Conservation (phyloP, 2,329 filamentous ascomycete genomes). For the Knoxdaviesia capensis region DNA sequence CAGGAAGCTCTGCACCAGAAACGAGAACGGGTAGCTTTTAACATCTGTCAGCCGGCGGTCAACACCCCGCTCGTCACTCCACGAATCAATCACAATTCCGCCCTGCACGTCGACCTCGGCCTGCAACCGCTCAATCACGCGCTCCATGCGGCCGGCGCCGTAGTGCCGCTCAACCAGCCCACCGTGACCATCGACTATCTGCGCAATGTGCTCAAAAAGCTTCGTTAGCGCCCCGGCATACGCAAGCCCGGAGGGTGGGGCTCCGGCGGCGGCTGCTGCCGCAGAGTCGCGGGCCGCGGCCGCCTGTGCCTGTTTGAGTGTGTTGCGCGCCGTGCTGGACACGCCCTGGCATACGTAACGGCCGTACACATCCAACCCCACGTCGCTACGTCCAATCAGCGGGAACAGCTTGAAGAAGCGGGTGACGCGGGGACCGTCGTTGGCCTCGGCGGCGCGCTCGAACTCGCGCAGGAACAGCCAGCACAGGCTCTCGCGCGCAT, state of each 20-base stretch:
- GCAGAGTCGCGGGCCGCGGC: constrained; percentile 9
- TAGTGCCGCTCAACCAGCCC: constrained; percentile 87
- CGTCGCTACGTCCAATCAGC: constrained; percentile 71
- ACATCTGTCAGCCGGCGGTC: constrained; percentile 81
- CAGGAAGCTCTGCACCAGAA: constrained; percentile 85
- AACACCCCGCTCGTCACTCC: constrained; percentile 73
- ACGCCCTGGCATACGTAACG: constrained; percentile 93
- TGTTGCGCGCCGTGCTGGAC: constrained; percentile 60
- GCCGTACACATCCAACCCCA: constrained; percentile 86
- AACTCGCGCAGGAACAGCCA: constrained; percentile 86
- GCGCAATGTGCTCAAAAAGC: constrained; percentile 91
- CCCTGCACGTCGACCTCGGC: constrained; percentile 92
- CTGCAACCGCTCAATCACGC: constrained; percentile 81
- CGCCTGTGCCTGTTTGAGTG: constrained; percentile 48
- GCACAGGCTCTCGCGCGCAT: constrained; percentile 75
- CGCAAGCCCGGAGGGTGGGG: constrained; percentile 42
- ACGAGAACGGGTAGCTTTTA: constrained; percentile 95
- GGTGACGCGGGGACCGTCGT: constrained; percentile 77
- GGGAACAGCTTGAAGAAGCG: constrained; percentile 97
- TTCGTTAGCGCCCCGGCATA: constrained; percentile 81
- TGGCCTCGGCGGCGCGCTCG: constrained; percentile 70
- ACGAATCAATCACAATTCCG: constrained; percentile 87
- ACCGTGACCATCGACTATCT: constrained; percentile 86
- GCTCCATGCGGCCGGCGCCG: constrained; percentile 78
- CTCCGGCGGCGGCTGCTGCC: constrained; percentile 11